Conservation (phyloP, 768 basidiomycete species). For the Hortiboletus flavorubellus region DNA sequence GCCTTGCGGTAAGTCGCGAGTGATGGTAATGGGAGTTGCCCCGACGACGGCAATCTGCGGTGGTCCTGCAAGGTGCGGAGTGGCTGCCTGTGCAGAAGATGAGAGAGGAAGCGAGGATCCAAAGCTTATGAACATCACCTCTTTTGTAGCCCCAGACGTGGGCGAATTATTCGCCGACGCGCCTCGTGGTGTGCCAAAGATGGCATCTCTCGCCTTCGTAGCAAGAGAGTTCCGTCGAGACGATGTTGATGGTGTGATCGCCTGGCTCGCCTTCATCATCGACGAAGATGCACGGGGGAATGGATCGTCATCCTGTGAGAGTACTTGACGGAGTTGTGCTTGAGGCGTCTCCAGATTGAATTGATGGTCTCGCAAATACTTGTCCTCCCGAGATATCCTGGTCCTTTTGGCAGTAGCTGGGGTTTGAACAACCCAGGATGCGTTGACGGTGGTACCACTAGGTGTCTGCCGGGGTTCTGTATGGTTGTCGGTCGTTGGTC, state of each 20-base stretch:
- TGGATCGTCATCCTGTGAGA: constrained; percentile 27
- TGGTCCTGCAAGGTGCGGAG: constrained; percentile 16
- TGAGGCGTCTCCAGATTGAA: constrained; percentile 21
- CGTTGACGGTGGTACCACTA: constrained; percentile 23
- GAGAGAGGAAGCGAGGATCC: constrained; percentile 1
- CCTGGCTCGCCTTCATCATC: constrained; percentile 28
- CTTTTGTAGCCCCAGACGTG: constrained; percentile 18
- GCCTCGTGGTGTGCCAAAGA: constrained; percentile 22
- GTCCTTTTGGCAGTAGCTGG: constrained; percentile 19
- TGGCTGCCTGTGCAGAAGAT: constrained; percentile 17
- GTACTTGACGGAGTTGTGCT: constrained; percentile 30
- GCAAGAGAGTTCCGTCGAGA: constrained; percentile 28
- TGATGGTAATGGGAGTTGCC: constrained; percentile 23
- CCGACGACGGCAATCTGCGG: constrained; percentile 32
- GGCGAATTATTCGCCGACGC: constrained; percentile 24
- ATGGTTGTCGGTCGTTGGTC: constrained; percentile 2
- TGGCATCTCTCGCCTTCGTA: constrained; percentile 13
- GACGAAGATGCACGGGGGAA: constrained; percentile 25
- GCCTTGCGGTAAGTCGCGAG: constrained; percentile 22
- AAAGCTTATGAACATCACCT: constrained; percentile 17
- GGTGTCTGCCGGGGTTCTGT: constrained; percentile 16
- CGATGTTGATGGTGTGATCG: constrained; percentile 15
- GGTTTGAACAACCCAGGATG: constrained; percentile 33
- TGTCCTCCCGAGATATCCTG: constrained; percentile 27
- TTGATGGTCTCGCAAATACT: constrained; percentile 25